phyloP scores from a whole-genome alignment of 2,329 filamentous ascomycete genomes.

The Aulographum hederae region DNA sequence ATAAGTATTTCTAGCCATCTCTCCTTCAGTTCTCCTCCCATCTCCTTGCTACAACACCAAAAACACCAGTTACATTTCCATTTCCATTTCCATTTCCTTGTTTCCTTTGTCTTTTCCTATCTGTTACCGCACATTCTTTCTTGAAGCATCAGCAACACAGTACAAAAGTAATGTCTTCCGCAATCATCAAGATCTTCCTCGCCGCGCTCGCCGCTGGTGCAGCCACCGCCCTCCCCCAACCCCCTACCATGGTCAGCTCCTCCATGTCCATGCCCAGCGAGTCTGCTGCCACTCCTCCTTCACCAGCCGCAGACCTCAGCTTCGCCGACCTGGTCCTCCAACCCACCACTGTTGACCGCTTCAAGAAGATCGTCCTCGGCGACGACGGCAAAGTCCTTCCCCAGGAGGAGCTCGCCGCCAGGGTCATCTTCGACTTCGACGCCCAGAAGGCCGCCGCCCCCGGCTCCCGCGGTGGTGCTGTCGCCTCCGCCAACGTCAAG shows the following conservation, averaged over 20 bases:
- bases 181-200: constrained; percentile 15
- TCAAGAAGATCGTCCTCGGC: constrained; percentile 16
- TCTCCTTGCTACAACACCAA: constrained; percentile 9
- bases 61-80: constrained; percentile 10
- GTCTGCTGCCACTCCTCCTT: neutral
- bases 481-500: constrained; percentile 14
- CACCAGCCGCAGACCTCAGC: neutral
- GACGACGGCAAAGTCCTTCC: constrained; percentile 13
- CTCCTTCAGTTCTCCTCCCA: constrained; percentile 7
- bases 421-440: constrained; percentile 46
- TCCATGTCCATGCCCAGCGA: neutral
- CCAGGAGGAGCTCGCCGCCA: constrained; percentile 12
- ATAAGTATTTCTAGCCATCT: too few relatives aligned
- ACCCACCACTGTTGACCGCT: constrained; percentile 19
- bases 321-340: constrained; percentile 12
- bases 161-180: constrained; percentile 16
- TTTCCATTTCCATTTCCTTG: constrained; percentile 6
- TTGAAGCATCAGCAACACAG: constrained; percentile 6
- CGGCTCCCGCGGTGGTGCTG: constrained; percentile 6
- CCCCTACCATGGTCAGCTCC: too few relatives aligned
- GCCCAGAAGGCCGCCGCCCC: constrained; percentile 14
- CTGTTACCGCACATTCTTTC: too few relatives aligned
- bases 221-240: constrained; percentile 13
- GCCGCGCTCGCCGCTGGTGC: constrained; percentile 14
- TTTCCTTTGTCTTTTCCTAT: constrained; percentile 7